These are phyloP conservation scores for Beauveria varroae DNA, from an alignment of 2,329 filamentous ascomycete species.

Conservation along the genomic window DNA sequence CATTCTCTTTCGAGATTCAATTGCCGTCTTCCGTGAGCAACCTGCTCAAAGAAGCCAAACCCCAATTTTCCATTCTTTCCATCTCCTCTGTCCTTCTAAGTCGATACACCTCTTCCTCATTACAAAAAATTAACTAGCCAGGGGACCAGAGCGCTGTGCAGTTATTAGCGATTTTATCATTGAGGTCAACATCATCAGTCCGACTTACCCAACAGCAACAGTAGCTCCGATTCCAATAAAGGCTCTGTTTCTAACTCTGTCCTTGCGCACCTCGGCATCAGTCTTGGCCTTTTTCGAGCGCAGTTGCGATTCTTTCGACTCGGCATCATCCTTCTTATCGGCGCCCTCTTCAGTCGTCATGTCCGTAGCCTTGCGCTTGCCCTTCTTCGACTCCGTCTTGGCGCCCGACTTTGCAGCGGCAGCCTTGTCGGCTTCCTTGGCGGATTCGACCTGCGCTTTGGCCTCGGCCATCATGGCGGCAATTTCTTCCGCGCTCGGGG, in stretches of 20 bases:
- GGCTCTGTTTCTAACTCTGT: constrained; percentile 79
- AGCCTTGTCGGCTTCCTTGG: constrained; percentile 36
- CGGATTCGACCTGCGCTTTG: constrained; percentile 76
- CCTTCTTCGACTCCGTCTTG: constrained; percentile 41
- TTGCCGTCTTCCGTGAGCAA: background rate
- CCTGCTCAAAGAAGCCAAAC: background rate
- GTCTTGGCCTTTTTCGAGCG: constrained; percentile 72
- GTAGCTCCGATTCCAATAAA: constrained; percentile 81
- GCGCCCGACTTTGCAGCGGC: constrained; percentile 31
- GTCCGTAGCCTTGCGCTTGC: constrained; percentile 70
- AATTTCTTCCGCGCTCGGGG: constrained; percentile 70
- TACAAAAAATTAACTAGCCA: constrained; percentile 46
- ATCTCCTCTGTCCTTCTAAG: background rate
- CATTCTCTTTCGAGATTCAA: background rate
- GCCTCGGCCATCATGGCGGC: constrained; percentile 79
- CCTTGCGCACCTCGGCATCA: constrained; percentile 73
- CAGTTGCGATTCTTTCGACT: constrained; percentile 36
- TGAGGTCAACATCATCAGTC: constrained; percentile 20
- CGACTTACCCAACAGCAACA: constrained; percentile 76
- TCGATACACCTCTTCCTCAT: constrained; percentile 9
- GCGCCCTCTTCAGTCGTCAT: constrained; percentile 53
- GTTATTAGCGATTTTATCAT: constrained; percentile 12
- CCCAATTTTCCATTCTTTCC: constrained; percentile 4
- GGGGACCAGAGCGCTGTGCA: constrained; percentile 37
- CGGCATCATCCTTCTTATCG: constrained; percentile 22